A percentile compares a stretch with the other conserved stretches of the same genome.
These are phyloP conservation scores for Mycosarcoma mackinlayi DNA, from an alignment of 1,284 basidiomycete species.

Conservation along the genomic window DNA sequence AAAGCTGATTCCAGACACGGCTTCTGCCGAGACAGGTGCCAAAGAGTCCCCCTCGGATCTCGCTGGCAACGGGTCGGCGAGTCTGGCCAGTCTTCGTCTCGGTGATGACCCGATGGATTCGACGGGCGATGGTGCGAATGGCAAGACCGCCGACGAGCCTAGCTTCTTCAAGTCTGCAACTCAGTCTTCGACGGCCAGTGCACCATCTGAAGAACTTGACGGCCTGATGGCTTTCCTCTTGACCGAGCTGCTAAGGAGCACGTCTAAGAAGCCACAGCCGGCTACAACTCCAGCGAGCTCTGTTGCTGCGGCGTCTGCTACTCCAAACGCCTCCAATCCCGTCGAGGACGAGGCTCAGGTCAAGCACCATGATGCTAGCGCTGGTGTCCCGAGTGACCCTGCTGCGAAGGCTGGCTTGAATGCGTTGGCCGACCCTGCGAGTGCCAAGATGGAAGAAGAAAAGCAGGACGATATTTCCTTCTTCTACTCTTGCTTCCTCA, in stretches of 20 bases:
- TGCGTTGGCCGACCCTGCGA: neutral
- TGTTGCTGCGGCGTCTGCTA: neutral
- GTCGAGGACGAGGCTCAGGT: neutral
- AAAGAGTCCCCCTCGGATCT: conserved; percentile 47
- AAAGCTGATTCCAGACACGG: conserved; percentile 32
- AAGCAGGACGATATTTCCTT: conserved; percentile 64
- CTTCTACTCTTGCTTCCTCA: conserved; percentile 84
- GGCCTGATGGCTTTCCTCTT: conserved; percentile 79
- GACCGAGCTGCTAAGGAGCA: conserved; percentile 75
- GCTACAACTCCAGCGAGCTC: neutral
- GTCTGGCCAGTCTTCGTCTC: conserved; percentile 46
- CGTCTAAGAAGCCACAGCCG: conserved; percentile 12
- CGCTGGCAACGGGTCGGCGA: conserved; percentile 45
- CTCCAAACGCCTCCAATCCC: neutral
- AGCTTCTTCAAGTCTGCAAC: conserved; percentile 32
- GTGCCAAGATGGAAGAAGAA: conserved; percentile 29
- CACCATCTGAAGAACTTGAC: conserved; percentile 70
- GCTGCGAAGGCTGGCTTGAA: neutral
- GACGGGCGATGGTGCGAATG: conserved; percentile 61
- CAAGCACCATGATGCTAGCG: neutral
- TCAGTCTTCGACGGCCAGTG: conserved; percentile 6
- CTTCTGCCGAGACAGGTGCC: conserved; percentile 2
- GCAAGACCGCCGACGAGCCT: conserved; percentile 31
- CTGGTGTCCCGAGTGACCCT: neutral
- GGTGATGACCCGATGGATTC: conserved; percentile 77